Percentiles rank a stretch among this genome's conserved stretches.
These are phyloP conservation scores for Stropharia rugosoannulata DNA, from an alignment of 768 basidiomycete species.

Conservation along the genomic window DNA sequence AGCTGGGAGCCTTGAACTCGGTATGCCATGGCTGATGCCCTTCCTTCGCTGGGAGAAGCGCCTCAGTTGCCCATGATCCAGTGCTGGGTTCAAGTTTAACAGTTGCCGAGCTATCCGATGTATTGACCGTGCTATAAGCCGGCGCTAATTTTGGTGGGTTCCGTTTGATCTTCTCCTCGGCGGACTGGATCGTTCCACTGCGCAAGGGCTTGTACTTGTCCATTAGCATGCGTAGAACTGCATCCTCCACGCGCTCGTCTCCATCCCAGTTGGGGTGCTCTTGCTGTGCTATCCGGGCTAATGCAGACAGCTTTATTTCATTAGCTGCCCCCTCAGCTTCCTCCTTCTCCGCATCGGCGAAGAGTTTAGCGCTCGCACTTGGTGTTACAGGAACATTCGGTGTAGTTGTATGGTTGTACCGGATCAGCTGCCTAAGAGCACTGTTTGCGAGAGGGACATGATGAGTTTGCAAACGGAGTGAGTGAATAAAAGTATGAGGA, in stretches of 20 bases:
- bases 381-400: not conserved
- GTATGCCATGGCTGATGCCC: slow-evolving; percentile 72
- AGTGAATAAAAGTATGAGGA: not conserved
- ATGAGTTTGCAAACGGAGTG: not conserved
- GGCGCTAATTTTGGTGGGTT: slow-evolving; percentile 38
- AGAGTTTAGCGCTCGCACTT: slow-evolving; percentile 58
- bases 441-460: not conserved
- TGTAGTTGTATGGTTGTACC: not conserved
- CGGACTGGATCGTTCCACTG: slow-evolving; percentile 53
- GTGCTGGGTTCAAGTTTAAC: slow-evolving; percentile 19
- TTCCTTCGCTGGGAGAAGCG: slow-evolving; percentile 52
- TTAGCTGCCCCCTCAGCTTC: slow-evolving; percentile 35
- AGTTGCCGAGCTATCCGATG: slow-evolving; percentile 12
- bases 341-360: slow-evolving; percentile 60
- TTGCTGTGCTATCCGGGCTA: slow-evolving; percentile 28
- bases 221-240: slow-evolving; percentile 80
- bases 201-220: slow-evolving; percentile 86
- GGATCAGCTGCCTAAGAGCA: not conserved
- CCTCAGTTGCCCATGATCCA: slow-evolving; percentile 48
- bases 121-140: not conserved
- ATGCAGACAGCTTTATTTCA: slow-evolving; percentile 7
- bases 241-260: slow-evolving; percentile 68
- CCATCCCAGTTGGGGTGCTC: slow-evolving; percentile 75
- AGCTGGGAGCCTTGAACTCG: slow-evolving; percentile 59
- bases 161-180: slow-evolving; percentile 65